Evolutionary conservation across 164 flowering plant genomes (phyloP).

Genomic region (Platanus orientalis): DNA sequence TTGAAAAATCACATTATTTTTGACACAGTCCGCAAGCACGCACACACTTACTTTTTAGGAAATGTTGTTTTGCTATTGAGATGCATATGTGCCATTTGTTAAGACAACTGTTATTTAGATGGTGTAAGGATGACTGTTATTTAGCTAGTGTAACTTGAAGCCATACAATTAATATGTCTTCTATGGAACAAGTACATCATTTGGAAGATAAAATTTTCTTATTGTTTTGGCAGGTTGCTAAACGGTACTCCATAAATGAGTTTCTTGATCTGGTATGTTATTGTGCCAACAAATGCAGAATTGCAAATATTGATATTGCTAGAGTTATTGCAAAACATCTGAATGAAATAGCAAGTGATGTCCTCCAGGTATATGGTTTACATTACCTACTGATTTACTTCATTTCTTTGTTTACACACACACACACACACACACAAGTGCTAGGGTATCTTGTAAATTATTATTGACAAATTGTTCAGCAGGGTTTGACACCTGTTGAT

Average conservation of each 20-base stretch:
- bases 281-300: constrained; percentile 53
- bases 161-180: neutral
- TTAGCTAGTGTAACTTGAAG: neutral
- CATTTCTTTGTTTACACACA: neutral
- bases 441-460: neutral
- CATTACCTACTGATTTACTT: neutral
- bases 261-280: constrained; percentile 54
- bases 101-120: neutral
- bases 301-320: constrained; percentile 20
- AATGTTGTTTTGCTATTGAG: too few relatives aligned
- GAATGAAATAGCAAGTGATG: constrained; percentile 23
- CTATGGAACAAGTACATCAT: neutral
- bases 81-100: too few relatives aligned
- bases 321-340: constrained; percentile 36
- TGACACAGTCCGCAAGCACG: too few relatives aligned
- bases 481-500: constrained; percentile 34
- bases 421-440: too few relatives aligned
- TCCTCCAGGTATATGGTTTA: constrained; percentile 39
- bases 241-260: constrained; percentile 27
- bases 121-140: neutral
- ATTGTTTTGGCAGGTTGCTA: constrained; percentile 40
- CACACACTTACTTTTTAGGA: too few relatives aligned
- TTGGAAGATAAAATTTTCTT: neutral
- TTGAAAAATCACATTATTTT: too few relatives aligned
- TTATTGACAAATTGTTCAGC: constrained; percentile 13